Conservation (phyloP, 257 asterid species). For the Salvia rosmarinus region DNA sequence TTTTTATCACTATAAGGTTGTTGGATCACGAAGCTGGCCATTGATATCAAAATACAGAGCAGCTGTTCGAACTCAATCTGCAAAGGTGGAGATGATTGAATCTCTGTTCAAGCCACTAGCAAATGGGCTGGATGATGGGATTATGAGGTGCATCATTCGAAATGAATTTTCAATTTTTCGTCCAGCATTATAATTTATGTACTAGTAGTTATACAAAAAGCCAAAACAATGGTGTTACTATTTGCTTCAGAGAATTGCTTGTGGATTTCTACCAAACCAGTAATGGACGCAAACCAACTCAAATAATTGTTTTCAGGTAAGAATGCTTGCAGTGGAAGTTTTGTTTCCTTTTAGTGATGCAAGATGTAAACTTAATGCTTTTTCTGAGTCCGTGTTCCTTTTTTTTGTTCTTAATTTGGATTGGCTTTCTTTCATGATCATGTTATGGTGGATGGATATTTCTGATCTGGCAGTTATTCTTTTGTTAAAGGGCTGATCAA, state of each 20-base stretch:
- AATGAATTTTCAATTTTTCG: conserved; percentile 18
- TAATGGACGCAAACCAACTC: conserved; percentile 75
- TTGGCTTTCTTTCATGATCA: conserved; percentile 1
- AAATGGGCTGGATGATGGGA: conserved; percentile 87
- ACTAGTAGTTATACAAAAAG: conserved; percentile 14
- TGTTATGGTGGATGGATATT: conserved; percentile 24
- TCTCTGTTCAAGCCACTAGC: conserved; percentile 79
- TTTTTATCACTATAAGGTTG: conserved; percentile 58
- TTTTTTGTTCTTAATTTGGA: conserved; percentile 6
- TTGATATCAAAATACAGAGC: conserved; percentile 87
- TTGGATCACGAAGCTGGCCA: conserved; percentile 95
- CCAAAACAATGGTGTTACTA: conserved; percentile 30
- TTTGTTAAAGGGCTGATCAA: conserved; percentile 3
- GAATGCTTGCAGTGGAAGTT: conserved; percentile 17
- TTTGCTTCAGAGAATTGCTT: conserved; percentile 80
- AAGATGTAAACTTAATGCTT: not conserved
- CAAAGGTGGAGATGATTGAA: conserved; percentile 86
- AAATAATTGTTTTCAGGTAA: conserved; percentile 87
- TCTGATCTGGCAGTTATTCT: conserved; percentile 22
- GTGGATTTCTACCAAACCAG: conserved; percentile 76
- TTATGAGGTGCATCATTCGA: conserved; percentile 65
- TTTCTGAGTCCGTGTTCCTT: not conserved
- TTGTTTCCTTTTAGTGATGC: not conserved
- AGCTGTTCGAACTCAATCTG: conserved; percentile 82
- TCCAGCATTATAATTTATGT: conserved; percentile 10